Conservation (phyloP, 2,329 filamentous ascomycete species). For the Penicillium sp. region DNA sequence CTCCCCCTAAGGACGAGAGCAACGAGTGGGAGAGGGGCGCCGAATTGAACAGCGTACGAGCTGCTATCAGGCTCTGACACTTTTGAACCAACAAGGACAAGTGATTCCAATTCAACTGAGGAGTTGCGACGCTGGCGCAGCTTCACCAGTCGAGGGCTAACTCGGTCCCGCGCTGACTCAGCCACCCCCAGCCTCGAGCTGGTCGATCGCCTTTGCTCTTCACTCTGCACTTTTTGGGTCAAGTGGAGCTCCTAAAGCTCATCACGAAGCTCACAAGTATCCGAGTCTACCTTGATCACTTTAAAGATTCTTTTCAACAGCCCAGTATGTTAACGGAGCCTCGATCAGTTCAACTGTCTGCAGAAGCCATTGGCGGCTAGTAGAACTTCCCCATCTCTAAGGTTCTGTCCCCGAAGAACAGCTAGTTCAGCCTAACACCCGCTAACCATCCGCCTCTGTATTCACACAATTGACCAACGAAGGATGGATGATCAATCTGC, state of each 20-base stretch:
- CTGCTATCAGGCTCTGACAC: conserved; percentile 29
- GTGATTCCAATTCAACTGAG: conserved; percentile 1
- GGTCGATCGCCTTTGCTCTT: background rate
- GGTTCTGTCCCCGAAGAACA: background rate
- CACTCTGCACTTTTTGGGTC: background rate
- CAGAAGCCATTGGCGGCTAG: background rate
- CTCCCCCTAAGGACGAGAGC: conserved; percentile 14
- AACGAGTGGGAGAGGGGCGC: conserved; percentile 5
- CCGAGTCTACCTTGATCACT: background rate
- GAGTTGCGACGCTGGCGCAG: conserved; percentile 1
- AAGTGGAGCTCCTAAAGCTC: background rate
- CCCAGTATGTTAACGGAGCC: background rate
- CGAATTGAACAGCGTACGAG: conserved; percentile 24
- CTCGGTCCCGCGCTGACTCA: conserved; percentile 19
- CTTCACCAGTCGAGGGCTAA: conserved; percentile 9
- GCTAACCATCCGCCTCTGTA: background rate
- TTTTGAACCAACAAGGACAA: background rate
- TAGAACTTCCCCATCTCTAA: background rate
- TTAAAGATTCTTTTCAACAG: background rate
- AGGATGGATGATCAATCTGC: background rate
- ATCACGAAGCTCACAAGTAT: background rate
- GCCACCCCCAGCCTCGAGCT: conserved; percentile 5
- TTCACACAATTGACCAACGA: background rate
- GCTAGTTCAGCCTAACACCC: background rate
- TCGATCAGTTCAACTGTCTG: background rate